Percentiles rank a stretch among this genome's conserved stretches.
phyloP scores from a whole-genome alignment of 108 stramenopile genomes.

The Bacterosira constricta region DNA sequence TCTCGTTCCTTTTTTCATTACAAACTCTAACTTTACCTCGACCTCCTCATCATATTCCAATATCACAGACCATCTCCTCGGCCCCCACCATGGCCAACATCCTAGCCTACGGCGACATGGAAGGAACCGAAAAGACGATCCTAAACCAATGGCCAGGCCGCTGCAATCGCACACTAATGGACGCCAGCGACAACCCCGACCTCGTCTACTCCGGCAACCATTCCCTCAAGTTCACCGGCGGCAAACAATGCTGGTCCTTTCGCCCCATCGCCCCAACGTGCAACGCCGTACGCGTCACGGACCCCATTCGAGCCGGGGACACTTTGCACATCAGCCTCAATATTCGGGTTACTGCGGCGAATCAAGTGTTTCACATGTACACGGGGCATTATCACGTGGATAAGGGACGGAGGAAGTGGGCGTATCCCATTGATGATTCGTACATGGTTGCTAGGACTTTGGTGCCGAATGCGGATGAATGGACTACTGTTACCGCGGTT shows the following conservation, averaged over 20 bases:
- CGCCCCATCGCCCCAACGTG: slow-evolving; percentile 25
- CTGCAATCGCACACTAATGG: not conserved
- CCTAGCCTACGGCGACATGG: slow-evolving; percentile 18
- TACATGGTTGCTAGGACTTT: slow-evolving; percentile 22
- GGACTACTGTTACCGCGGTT: slow-evolving; percentile 30
- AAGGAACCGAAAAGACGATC: slow-evolving; percentile 1
- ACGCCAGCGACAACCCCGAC: not conserved
- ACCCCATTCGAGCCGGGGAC: slow-evolving; percentile 17
- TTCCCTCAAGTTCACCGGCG: slow-evolving; percentile 6
- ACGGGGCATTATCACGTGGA: slow-evolving; percentile 29
- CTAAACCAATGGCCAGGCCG: slow-evolving; percentile 3
- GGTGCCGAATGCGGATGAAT: slow-evolving; percentile 22
- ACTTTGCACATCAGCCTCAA: slow-evolving; percentile 17
- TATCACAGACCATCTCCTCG: not conserved
- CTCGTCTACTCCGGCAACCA: slow-evolving; percentile 15
- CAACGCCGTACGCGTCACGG: not conserved
- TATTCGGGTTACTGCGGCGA: slow-evolving; percentile 6
- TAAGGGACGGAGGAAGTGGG: slow-evolving; percentile 23
- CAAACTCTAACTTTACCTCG: not conserved
- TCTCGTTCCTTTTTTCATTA: not conserved
- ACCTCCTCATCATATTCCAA: not conserved
- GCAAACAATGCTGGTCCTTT: slow-evolving; percentile 22
- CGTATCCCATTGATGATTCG: slow-evolving; percentile 23
- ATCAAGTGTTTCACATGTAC: slow-evolving; percentile 31
- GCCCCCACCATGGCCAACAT: slow-evolving; percentile 3